Conservation (phyloP, 129 eudicot genomes). For the Apium graveolens region DNA sequence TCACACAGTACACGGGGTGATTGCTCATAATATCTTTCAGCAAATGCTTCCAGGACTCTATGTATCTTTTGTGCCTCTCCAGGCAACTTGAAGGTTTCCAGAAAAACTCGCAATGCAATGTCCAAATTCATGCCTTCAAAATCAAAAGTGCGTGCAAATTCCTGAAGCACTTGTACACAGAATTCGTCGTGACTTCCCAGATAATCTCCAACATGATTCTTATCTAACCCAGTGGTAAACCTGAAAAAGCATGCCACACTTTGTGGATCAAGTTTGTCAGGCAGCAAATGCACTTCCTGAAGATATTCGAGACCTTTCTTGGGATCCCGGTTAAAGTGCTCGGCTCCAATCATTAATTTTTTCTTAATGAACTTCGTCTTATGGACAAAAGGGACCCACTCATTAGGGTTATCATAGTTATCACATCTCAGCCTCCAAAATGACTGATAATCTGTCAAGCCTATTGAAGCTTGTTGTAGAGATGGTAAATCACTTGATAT, state of each 20-base stretch:
- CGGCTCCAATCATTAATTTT: conserved; percentile 87
- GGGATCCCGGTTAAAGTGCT: conserved; percentile 82
- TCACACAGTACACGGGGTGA: conserved; percentile 66
- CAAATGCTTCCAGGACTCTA: conserved; percentile 87
- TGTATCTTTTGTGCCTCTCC: conserved; percentile 95
- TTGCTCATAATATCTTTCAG: conserved; percentile 84
- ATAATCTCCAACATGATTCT: conserved; percentile 76
- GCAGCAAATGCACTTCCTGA: conserved; percentile 77
- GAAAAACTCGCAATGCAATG: conserved; percentile 68
- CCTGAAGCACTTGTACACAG: conserved; percentile 83
- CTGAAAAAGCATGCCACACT: conserved; percentile 88
- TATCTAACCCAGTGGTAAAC: conserved; percentile 83
- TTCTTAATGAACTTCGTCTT: conserved; percentile 66
- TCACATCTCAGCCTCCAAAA: conserved; percentile 92
- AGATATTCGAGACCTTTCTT: conserved; percentile 85
- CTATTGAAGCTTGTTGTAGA: conserved; percentile 44
- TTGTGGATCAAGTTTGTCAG: conserved; percentile 79
- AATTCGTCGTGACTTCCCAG: conserved; percentile 86
- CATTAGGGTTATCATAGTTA: conserved; percentile 52
- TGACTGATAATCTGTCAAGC: conserved; percentile 64
- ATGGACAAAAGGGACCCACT: conserved; percentile 84
- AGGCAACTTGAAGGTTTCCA: conserved; percentile 82
- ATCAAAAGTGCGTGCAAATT: conserved; percentile 85
- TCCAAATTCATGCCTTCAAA: conserved; percentile 88
- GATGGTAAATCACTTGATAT: conserved; percentile 51